Conservation (phyloP, 2,329 filamentous ascomycete genomes). For the Reticulascus tulasneorum region DNA sequence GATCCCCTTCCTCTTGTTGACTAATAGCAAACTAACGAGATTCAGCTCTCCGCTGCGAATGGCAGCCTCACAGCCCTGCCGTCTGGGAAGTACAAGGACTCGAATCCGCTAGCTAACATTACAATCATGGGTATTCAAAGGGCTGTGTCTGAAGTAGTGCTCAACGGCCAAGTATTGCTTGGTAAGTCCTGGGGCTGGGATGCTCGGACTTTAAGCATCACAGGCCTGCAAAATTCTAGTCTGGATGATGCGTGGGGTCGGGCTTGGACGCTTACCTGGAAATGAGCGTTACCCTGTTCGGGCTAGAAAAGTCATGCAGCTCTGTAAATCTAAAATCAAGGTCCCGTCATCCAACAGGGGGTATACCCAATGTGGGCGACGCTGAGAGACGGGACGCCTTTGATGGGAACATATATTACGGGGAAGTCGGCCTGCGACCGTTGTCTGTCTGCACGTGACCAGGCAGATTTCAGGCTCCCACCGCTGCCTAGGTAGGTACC, state of each 20-base stretch:
- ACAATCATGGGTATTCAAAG: constrained; percentile 55
- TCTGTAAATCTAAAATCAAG: no score
- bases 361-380: no score
- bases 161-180: constrained; percentile 46
- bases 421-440: no score
- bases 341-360: no score
- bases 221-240: background rate
- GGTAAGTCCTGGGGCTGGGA: constrained; percentile 12
- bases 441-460: no score
- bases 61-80: constrained; percentile 44
- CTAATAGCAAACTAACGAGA: constrained; percentile 1
- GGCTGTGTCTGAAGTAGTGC: constrained; percentile 37
- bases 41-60: constrained; percentile 36
- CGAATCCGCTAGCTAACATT: constrained; percentile 56
- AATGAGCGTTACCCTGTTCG: no score
- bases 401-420: no score
- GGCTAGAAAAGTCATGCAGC: no score
- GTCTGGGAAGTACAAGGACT: constrained; percentile 50
- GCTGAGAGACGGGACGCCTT: no score
- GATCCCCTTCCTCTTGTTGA: constrained; percentile 2
- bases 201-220: constrained; percentile 2
- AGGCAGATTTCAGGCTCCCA: no score
- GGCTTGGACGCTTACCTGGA: constrained; percentile 6
- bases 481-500: no score
- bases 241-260: constrained; percentile 4